Evolutionary conservation across 148 eudicot species (phyloP).

Genomic region (Silene latifolia): DNA sequence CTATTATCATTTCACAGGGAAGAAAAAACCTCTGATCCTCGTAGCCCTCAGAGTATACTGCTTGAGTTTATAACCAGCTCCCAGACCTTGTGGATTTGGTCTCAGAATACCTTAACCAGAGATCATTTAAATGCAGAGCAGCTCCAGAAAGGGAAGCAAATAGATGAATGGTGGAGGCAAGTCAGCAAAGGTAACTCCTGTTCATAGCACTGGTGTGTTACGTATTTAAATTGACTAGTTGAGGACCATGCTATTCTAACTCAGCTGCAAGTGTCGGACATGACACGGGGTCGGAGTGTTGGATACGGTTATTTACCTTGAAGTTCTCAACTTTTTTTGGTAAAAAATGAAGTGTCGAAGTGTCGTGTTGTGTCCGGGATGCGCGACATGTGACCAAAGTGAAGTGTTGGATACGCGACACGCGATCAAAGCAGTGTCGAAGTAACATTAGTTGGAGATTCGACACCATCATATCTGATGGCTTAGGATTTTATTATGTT

Average conservation of each 20-base stretch:
- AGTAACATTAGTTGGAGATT: background rate
- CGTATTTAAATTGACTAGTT: background rate
- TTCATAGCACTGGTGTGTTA: background rate
- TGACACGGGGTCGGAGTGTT: too few relatives aligned
- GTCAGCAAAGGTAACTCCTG: slow-evolving; percentile 65
- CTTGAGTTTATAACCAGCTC: slow-evolving; percentile 96
- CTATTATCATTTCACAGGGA: slow-evolving; percentile 86
- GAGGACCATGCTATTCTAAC: background rate
- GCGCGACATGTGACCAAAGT: too few relatives aligned
- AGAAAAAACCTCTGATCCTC: slow-evolving; percentile 73
- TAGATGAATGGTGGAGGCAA: slow-evolving; percentile 99
- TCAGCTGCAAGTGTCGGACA: too few relatives aligned
- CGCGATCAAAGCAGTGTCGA: too few relatives aligned
- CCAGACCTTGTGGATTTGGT: slow-evolving; percentile 87
- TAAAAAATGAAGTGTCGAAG: too few relatives aligned
- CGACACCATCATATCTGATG: background rate
- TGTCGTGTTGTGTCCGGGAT: too few relatives aligned
- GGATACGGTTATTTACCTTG: too few relatives aligned
- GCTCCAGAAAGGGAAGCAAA: slow-evolving; percentile 97
- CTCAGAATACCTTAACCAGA: slow-evolving; percentile 66
- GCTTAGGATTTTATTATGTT: background rate
- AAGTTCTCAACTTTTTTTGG: too few relatives aligned
- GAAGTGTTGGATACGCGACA: too few relatives aligned
- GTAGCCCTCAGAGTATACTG: slow-evolving; percentile 71
- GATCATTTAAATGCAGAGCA: slow-evolving; percentile 80